Percentiles rank a stretch among this genome's conserved stretches.
Evolutionary conservation across 2,329 filamentous ascomycete genomes (phyloP).

Genomic region (Talaromyces sp.): DNA sequence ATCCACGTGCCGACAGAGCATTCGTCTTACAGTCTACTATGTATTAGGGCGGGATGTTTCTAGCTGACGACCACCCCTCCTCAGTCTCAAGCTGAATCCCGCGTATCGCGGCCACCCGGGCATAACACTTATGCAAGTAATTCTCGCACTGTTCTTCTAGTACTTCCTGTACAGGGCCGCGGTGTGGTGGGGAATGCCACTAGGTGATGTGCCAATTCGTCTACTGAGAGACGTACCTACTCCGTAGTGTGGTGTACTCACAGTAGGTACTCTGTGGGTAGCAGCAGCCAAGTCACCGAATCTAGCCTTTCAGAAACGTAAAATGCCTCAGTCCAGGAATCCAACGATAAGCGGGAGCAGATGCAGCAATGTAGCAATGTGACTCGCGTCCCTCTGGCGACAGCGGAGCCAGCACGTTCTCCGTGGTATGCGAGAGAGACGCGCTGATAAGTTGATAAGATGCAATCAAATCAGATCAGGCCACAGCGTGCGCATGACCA

Average conservation of each 20-base stretch:
- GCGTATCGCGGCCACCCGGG: not conserved
- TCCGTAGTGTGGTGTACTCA: not conserved
- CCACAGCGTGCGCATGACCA: conserved; percentile 12
- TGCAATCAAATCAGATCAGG: conserved; percentile 4
- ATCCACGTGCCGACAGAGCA: conserved; percentile 2
- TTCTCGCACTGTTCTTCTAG: not conserved
- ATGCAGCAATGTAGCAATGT: not conserved
- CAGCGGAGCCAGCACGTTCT: not conserved
- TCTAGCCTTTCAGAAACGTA: not conserved
- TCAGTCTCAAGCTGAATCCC: not conserved
- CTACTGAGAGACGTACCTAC: not conserved
- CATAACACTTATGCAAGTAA: not conserved
- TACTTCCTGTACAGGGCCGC: not conserved
- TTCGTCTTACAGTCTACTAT: not conserved
- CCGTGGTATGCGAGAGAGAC: not conserved
- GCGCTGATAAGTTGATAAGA: conserved; percentile 1
- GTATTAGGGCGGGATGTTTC: not conserved
- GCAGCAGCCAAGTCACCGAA: not conserved
- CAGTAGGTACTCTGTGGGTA: not conserved
- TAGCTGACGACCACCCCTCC: not conserved
- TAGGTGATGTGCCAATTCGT: not conserved
- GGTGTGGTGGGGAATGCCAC: not conserved
- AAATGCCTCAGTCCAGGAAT: conserved; percentile 1
- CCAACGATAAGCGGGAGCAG: not conserved
- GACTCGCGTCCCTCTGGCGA: not conserved